Evolutionary conservation across 495 filamentous ascomycete genomes (phyloP), one percentile per base, ranked within the genome.

Genomic region (Penicillium silybi): DNA sequence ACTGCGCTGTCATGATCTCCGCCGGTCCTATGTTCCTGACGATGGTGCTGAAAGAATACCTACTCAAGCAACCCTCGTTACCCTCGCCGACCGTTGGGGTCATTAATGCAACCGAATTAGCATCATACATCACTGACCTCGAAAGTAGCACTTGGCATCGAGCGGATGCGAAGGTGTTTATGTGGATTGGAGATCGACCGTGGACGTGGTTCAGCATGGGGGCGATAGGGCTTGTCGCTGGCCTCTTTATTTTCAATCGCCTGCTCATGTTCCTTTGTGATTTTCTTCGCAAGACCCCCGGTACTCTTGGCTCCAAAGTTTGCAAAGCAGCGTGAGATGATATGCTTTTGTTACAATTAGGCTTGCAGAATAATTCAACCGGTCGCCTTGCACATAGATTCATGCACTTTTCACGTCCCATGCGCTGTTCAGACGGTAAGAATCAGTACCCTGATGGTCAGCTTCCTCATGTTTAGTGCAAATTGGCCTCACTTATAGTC

Each of bases 1-100:
- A 53, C 38, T 47, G 35, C 19, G 50, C 50, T 11, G 41, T 47
- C 35, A 53, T 53, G 50, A 47, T 53, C 16, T 53, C 50, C 4
- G 37, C 50, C 6, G 50, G 50, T 15, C 50, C 44, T 3, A 46
- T 53, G 50, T 53, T 53, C 15, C 11, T 53, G 22, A 53, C 50
- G 8, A 32, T 53, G 37, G 50, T 53, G 5, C 15, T 47, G 18
- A 47, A 47, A 37, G 26, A 47, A 2, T 47, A 53, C 44, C 25
- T 53, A 5, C 18, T 53, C 25, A 26, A 26, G 25, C 25, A 26
- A 7, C 25, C 25, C 4, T 26, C 7, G 25, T 7, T 26, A 7
- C 25, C 25, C 25, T 26, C 25, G 7, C 25, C 25, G 25, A 26
- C 25, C 25, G 25, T 26, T 4, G 25, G 25, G 25, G 25, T 26